Conservation (phyloP, 2,329 filamentous ascomycete genomes). For the Chrysosphaeria jannelii region DNA sequence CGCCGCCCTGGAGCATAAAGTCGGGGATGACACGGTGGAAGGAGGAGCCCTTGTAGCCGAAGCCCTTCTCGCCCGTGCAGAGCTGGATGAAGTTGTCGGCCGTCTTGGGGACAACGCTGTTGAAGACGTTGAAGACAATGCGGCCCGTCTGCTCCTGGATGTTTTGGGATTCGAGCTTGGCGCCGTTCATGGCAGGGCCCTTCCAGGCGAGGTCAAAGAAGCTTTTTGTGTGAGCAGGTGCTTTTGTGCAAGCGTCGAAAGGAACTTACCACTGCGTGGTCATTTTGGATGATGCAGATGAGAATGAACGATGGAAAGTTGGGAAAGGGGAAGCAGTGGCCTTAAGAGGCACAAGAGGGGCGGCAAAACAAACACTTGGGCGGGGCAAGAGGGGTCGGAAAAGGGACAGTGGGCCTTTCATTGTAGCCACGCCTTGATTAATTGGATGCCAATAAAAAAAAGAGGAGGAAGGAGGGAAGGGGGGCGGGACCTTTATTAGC, state of each 20-base stretch:
- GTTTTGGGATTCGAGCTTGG: constrained; percentile 12
- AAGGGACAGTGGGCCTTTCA: constrained; percentile 6
- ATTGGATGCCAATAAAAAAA: too few species aligned
- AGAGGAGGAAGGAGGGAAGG: too few species aligned
- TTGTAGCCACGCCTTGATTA: constrained; percentile 2
- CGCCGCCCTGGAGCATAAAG: constrained; percentile 91
- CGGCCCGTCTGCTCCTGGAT: constrained; percentile 32
- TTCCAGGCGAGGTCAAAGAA: constrained; percentile 31
- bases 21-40: constrained; percentile 85
- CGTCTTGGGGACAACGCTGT: constrained; percentile 69
- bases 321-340: too few species aligned
- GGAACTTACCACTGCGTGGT: constrained; percentile 20
- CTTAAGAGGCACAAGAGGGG: too few species aligned
- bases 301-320: too few species aligned
- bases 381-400: constrained; percentile 13
- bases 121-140: constrained; percentile 60
- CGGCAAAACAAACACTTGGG: too few species aligned
- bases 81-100: constrained; percentile 59
- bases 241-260: too few species aligned
- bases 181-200: constrained; percentile 17
- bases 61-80: constrained; percentile 53
- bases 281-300: constrained; percentile 30
- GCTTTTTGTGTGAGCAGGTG: too few species aligned
- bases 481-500: too few species aligned
- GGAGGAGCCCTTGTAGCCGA: constrained; percentile 52